phyloP scores from a whole-genome alignment of 768 basidiomycete species.

The Vararia minispora region DNA sequence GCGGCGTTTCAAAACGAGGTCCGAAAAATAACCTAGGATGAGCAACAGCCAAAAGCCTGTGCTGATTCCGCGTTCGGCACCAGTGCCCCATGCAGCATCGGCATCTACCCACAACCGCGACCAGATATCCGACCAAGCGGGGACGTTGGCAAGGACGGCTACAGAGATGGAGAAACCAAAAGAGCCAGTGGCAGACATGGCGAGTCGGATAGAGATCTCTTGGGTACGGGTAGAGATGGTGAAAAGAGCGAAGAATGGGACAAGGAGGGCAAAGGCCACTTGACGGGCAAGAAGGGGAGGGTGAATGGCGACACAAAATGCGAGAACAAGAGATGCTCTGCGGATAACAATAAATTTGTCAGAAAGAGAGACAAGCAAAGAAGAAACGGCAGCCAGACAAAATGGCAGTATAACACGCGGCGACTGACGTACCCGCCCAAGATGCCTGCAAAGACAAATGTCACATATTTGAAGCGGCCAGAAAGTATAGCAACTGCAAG shows the following conservation, averaged over 20 bases:
- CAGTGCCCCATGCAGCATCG: slow-evolving; percentile 40
- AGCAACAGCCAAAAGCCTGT: slow-evolving; percentile 46
- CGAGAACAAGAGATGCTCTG: slow-evolving; percentile 36
- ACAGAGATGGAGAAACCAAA: slow-evolving; percentile 45
- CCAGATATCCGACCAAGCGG: slow-evolving; percentile 53
- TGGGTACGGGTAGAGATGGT: slow-evolving; percentile 33
- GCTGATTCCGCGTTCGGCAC: slow-evolving; percentile 45
- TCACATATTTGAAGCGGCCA: slow-evolving; percentile 43
- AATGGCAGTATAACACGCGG: slow-evolving; percentile 2
- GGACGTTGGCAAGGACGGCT: slow-evolving; percentile 37
- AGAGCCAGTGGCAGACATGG: slow-evolving; percentile 41
- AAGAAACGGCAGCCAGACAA: background rate
- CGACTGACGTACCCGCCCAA: slow-evolving; percentile 40
- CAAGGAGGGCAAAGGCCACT: slow-evolving; percentile 27
- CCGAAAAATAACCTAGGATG: slow-evolving; percentile 31
- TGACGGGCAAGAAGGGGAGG: slow-evolving; percentile 39
- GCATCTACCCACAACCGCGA: slow-evolving; percentile 45
- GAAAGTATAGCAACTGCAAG: slow-evolving; percentile 36
- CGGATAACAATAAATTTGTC: background rate
- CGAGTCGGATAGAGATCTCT: slow-evolving; percentile 38
- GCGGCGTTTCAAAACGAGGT: slow-evolving; percentile 44
- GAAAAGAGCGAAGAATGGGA: slow-evolving; percentile 27
- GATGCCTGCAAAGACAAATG: slow-evolving; percentile 36
- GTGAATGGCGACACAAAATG: slow-evolving; percentile 42
- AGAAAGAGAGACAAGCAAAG: background rate